Conservation (phyloP, 768 basidiomycete species). For the Stropharia rugosoannulata region DNA sequence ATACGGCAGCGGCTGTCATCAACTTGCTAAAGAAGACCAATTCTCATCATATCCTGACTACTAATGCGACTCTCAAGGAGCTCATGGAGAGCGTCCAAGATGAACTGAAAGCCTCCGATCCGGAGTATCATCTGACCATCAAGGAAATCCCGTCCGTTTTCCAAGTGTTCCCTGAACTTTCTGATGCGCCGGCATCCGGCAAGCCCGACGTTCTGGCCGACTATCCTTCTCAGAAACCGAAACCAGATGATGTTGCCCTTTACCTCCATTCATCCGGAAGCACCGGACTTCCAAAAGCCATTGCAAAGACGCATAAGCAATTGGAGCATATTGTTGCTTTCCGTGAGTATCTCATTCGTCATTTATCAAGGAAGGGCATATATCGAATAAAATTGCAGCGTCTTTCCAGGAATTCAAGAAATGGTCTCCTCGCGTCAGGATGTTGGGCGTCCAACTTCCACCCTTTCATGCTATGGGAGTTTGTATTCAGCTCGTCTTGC, state of each 20-base stretch:
- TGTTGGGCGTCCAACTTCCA: slow-evolving; percentile 32
- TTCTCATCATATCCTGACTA: slow-evolving; percentile 22
- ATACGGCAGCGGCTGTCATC: slow-evolving; percentile 10
- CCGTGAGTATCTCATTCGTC: slow-evolving; percentile 25
- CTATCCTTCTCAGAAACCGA: slow-evolving; percentile 16
- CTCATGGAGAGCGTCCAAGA: slow-evolving; percentile 28
- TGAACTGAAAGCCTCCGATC: slow-evolving; percentile 16
- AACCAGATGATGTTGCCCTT: slow-evolving; percentile 23
- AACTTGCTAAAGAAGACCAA: slow-evolving; percentile 9
- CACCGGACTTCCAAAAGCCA: slow-evolving; percentile 44
- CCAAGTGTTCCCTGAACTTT: slow-evolving; percentile 37
- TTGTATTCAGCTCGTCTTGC: slow-evolving; percentile 26
- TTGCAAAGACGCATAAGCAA: slow-evolving; percentile 30
- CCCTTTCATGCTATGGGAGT: slow-evolving; percentile 38
- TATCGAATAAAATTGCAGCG: background rate
- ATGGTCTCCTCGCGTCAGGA: slow-evolving; percentile 15
- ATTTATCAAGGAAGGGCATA: background rate
- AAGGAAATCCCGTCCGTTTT: slow-evolving; percentile 30
- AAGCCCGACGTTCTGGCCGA: slow-evolving; percentile 22
- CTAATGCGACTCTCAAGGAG: slow-evolving; percentile 21
- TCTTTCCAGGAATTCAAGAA: background rate
- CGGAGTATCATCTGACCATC: slow-evolving; percentile 22
- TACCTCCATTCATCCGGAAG: slow-evolving; percentile 53
- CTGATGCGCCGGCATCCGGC: background rate
- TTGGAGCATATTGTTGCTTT: slow-evolving; percentile 29